Conservation (phyloP, 495 filamentous ascomycete genomes). For the Penicillium tannophilum region DNA sequence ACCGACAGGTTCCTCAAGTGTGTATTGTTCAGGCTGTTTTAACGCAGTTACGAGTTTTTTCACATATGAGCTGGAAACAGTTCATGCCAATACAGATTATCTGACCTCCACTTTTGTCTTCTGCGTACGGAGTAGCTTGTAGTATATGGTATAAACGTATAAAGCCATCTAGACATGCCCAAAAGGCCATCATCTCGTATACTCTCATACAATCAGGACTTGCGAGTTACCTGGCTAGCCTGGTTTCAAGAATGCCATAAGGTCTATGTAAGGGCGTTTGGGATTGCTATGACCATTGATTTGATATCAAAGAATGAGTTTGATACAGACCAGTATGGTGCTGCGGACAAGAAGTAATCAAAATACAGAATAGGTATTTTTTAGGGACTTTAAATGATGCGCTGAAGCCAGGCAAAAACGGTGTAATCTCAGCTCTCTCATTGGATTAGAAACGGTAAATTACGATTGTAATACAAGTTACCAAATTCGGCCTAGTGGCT, state of each 20-base stretch:
- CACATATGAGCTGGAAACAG: slow-evolving; percentile 42
- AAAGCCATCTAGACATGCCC: background rate
- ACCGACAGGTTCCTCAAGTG: slow-evolving; percentile 36
- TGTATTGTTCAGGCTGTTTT: slow-evolving; percentile 42
- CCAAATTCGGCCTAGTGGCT: slow-evolving; percentile 35
- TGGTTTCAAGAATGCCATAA: no score
- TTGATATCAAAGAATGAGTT: background rate
- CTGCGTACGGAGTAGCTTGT: slow-evolving; percentile 13
- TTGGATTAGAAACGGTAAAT: slow-evolving; percentile 8
- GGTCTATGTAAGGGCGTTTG: background rate
- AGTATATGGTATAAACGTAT: background rate
- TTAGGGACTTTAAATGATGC: background rate
- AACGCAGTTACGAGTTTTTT: slow-evolving; percentile 46
- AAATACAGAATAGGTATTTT: background rate
- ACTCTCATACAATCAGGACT: background rate
- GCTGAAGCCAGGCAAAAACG: background rate
- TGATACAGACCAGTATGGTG: background rate
- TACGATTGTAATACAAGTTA: slow-evolving; percentile 7
- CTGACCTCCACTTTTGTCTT: slow-evolving; percentile 33
- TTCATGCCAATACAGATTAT: slow-evolving; percentile 47
- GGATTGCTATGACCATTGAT: background rate
- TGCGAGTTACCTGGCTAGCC: no score
- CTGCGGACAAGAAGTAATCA: background rate
- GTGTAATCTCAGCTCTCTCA: background rate
- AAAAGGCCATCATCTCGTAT: background rate